Base-by-base conservation (phyloP, 176 grass and related monocot genomes). In the Zea mays region DNA sequence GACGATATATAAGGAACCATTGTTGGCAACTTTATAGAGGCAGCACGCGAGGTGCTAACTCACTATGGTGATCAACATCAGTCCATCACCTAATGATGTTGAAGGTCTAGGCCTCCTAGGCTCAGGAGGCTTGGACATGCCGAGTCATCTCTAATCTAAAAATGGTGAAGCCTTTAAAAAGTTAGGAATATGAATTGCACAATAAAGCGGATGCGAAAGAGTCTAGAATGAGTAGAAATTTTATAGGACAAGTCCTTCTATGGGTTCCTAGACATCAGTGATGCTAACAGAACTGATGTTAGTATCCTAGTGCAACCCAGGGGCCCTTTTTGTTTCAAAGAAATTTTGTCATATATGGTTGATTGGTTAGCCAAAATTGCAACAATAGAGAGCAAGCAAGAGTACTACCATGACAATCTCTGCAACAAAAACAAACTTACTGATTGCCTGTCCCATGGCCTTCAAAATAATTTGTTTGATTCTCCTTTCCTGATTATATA, bases 391-490 rank as follows among this genome's bases (percentile, higher is more conserved):
- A 54, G 38, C 47, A 14, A 84, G 37, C 17, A 58, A 68, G 51
- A 47, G 55, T 48, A 19, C 62, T 82, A 94, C 95, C 95, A 96
- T 99, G 60, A 96, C 86, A 83, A 99, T 96, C 75, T 99, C 96
- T 58, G 92, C 84, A 73, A 99, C 76, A 57, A 92, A 90, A 70
- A 99, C 90, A 57, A 87, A 85, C 52, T 99, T 99, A 52, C 76
- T 93, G 78, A 99, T 99, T 75, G 96, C 92, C 66, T 99, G 96
- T 54, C 96, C 96, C 96, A 99, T 99, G 76, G 90, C 96, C 82
- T 95, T 95, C 66, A 99, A 68, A 73, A 95, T 92, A 69, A 99
- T 99, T 37, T 99, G 91, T 64, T 86, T 94, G 76, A 90, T 63
- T 61, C 77, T 80, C 64, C 71, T 90, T 65, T 98, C 95, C 91